Evolutionary conservation across 331 rosid species (phyloP).

Genomic region (Quercus tomentella): DNA sequence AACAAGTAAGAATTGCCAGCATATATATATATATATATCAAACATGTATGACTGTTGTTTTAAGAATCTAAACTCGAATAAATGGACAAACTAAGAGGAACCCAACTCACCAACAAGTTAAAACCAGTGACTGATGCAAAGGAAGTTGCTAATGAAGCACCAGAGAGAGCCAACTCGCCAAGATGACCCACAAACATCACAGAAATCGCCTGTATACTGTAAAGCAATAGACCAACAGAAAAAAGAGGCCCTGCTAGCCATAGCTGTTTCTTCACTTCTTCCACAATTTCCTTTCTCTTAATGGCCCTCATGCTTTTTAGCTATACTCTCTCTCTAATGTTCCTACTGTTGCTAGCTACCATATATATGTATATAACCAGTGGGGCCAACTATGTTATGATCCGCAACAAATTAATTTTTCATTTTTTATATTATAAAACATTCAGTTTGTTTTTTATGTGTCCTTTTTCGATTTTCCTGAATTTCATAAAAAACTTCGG

Average conservation of each 20-base stretch:
- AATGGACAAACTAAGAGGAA: neutral
- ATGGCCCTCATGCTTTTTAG: neutral
- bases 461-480: too few relatives aligned
- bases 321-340: neutral
- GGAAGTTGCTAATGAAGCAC: constrained; percentile 77
- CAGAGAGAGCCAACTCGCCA: constrained; percentile 69
- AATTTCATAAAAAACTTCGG: too few relatives aligned
- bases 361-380: too few relatives aligned
- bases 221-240: constrained; percentile 42
- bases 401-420: too few relatives aligned
- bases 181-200: constrained; percentile 87
- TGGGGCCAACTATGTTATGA: too few relatives aligned
- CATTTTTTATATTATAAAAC: too few relatives aligned
- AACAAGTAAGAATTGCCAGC: too few relatives aligned
- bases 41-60: too few relatives aligned
- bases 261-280: constrained; percentile 67
- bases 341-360: too few relatives aligned
- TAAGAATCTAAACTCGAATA: neutral
- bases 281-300: constrained; percentile 23
- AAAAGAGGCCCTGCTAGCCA: constrained; percentile 84
- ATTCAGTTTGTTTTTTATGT: too few relatives aligned
- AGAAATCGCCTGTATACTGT: constrained; percentile 43
- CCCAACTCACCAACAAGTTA: constrained; percentile 56
- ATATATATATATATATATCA: neutral
- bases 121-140: constrained; percentile 72